Percentiles rank a stretch among this genome's conserved stretches.
phyloP scores from a whole-genome alignment of 305 asterid species.

The Solanum hybrid region DNA sequence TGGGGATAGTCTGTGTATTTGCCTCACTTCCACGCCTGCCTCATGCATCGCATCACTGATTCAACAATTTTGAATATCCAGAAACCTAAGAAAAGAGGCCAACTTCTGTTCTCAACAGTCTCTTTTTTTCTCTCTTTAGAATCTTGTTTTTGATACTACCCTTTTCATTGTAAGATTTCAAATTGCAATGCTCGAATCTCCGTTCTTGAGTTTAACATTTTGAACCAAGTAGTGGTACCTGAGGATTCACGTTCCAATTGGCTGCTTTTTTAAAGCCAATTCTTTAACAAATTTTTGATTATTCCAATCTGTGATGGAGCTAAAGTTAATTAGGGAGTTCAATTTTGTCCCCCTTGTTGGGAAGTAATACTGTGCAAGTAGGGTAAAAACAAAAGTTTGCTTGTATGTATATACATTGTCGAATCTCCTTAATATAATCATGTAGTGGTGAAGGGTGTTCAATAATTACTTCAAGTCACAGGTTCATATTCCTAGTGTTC shows the following conservation, averaged over 20 bases:
- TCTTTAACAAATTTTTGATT: neutral
- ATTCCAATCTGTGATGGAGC: neutral
- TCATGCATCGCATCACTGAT: neutral
- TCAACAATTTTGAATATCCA: neutral
- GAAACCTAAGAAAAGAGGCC: neutral
- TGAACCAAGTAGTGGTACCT: neutral
- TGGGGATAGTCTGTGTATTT: neutral
- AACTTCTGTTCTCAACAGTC: neutral
- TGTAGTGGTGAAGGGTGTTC: neutral
- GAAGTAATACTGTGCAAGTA: neutral
- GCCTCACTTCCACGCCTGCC: neutral
- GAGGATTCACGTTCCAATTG: neutral
- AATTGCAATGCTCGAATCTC: neutral
- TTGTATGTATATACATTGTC: neutral
- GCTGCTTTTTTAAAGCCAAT: neutral
- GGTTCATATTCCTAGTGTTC: neutral
- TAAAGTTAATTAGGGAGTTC: neutral
- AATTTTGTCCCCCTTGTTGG: neutral
- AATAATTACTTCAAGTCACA: neutral
- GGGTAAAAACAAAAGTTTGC: neutral
- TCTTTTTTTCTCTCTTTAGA: neutral
- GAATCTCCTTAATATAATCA: neutral
- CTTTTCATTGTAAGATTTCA: neutral
- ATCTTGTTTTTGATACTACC: neutral
- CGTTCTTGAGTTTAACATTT: neutral